Evolutionary conservation across 768 basidiomycete genomes (phyloP).

Genomic region (Sistotremastrum suecicum): DNA sequence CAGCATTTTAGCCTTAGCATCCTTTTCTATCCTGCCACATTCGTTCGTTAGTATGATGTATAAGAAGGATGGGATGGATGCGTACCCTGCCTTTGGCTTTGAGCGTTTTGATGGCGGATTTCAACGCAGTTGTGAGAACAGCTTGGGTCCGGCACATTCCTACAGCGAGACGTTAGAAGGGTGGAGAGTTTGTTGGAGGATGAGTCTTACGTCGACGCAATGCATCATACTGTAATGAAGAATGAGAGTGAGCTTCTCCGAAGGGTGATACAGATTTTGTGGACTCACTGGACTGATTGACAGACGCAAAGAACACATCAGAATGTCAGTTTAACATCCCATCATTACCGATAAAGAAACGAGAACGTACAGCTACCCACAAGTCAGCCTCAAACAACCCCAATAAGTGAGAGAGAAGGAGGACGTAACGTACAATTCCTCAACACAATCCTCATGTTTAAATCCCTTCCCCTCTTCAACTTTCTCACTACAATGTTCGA

Average conservation of each 20-base stretch:
- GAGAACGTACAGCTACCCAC: background rate
- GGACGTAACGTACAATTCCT: slow-evolving; percentile 66
- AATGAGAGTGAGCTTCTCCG: background rate
- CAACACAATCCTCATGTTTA: slow-evolving; percentile 86
- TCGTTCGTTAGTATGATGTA: too few relatives aligned
- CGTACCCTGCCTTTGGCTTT: too few relatives aligned
- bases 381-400: slow-evolving; percentile 4
- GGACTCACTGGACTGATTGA: too few relatives aligned
- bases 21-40: too few relatives aligned
- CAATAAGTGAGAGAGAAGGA: slow-evolving; percentile 1
- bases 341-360: too few relatives aligned
- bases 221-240: slow-evolving; percentile 63
- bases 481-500: slow-evolving; percentile 84
- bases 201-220: slow-evolving; percentile 63
- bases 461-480: slow-evolving; percentile 69
- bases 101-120: background rate
- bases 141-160: slow-evolving; percentile 58
- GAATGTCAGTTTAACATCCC: too few relatives aligned
- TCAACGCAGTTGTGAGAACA: slow-evolving; percentile 65
- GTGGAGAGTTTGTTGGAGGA: background rate
- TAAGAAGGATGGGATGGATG: too few relatives aligned
- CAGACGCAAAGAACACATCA: too few relatives aligned
- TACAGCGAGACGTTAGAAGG: slow-evolving; percentile 5
- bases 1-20: too few relatives aligned
- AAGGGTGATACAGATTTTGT: too few relatives aligned